Evolutionary conservation across 129 eudicot species (phyloP).

Genomic region (Flaveria trinervia): DNA sequence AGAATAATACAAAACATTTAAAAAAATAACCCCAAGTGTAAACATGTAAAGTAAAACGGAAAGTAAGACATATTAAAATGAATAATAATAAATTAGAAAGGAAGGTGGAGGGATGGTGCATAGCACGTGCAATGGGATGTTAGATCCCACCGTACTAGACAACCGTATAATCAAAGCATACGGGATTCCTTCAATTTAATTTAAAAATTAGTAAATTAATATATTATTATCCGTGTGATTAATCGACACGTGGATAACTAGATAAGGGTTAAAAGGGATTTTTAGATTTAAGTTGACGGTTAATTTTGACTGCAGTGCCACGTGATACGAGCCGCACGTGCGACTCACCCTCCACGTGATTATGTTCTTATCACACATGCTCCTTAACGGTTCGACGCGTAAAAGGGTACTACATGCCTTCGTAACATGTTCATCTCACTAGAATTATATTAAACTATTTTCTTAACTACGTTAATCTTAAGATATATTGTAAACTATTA

Average conservation of each 20-base stretch:
- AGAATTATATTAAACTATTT: background rate
- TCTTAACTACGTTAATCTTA: too few species aligned
- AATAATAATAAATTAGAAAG: background rate
- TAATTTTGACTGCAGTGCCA: slow-evolving; percentile 31
- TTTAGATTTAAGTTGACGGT: slow-evolving; percentile 25
- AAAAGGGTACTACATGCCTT: background rate
- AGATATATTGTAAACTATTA: too few species aligned
- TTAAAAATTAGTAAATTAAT: background rate
- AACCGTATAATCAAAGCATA: slow-evolving; percentile 34
- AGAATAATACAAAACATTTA: too few species aligned
- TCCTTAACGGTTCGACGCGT: slow-evolving; percentile 31
- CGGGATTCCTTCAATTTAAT: slow-evolving; percentile 25
- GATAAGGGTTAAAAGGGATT: slow-evolving; percentile 23
- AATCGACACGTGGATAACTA: slow-evolving; percentile 26
- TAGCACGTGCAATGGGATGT: slow-evolving; percentile 38
- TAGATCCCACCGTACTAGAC: slow-evolving; percentile 49
- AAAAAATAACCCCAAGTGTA: background rate
- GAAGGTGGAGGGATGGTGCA: slow-evolving; percentile 28
- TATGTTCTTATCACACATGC: slow-evolving; percentile 40
- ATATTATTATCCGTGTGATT: slow-evolving; percentile 30
- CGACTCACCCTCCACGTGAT: slow-evolving; percentile 51
- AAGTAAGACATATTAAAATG: background rate
- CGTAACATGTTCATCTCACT: background rate
- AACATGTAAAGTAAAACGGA: background rate
- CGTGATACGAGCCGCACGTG: slow-evolving; percentile 60